Evolutionary conservation across 768 basidiomycete genomes (phyloP).

Genomic region (Hygrophorus russula): DNA sequence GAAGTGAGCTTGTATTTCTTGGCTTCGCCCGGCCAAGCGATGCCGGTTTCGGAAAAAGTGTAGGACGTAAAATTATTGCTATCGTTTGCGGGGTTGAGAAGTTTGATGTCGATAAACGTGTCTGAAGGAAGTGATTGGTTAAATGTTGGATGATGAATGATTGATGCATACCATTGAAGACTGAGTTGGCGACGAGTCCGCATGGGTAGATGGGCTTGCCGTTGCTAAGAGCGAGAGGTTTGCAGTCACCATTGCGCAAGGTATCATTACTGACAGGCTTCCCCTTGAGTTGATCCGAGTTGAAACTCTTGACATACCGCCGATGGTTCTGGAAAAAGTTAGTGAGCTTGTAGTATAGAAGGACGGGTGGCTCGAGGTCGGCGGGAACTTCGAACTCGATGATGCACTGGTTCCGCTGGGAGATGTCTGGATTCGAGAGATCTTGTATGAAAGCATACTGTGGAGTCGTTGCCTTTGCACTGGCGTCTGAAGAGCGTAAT

Average conservation of each 20-base stretch:
- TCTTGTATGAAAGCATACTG: conserved; percentile 63
- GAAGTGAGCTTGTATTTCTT: conserved; percentile 73
- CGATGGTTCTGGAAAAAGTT: conserved; percentile 99
- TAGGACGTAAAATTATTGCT: conserved; percentile 33
- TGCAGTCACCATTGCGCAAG: conserved; percentile 73
- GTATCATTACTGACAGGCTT: conserved; percentile 33
- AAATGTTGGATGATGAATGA: conserved; percentile 1
- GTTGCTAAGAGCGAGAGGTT: conserved; percentile 56
- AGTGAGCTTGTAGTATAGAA: conserved; percentile 94
- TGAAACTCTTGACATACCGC: conserved; percentile 87
- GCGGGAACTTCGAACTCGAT: conserved; percentile 78
- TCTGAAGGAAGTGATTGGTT: conserved; percentile 33
- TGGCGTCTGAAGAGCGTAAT: conserved; percentile 42
- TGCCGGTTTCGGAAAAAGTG: conserved; percentile 63
- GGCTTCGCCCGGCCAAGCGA: conserved; percentile 93
- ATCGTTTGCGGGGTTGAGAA: conserved; percentile 39
- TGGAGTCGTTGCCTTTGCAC: conserved; percentile 42
- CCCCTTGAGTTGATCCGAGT: conserved; percentile 80
- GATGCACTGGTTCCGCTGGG: conserved; percentile 49
- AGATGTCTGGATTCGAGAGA: conserved; percentile 28
- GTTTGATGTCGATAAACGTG: conserved; percentile 57
- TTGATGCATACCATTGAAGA: conserved; percentile 73
- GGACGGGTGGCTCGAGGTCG: conserved; percentile 60
- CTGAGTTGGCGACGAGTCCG: conserved; percentile 92
- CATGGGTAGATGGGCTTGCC: conserved; percentile 79